phyloP scores from a whole-genome alignment of 768 basidiomycete genomes.

The Xerocomellus intermedius region DNA sequence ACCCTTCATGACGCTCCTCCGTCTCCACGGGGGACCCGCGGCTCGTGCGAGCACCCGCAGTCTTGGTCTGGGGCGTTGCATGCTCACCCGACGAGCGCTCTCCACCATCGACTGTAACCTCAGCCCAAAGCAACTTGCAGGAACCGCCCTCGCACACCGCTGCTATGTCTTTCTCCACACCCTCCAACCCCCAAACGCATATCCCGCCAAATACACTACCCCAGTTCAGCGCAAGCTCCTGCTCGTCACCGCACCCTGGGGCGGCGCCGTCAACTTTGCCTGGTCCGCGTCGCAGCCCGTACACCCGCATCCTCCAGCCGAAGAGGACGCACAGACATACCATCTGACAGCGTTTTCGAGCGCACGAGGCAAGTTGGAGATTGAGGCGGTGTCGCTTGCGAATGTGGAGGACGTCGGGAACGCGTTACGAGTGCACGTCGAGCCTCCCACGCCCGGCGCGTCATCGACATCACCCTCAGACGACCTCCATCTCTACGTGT shows the following conservation, averaged over 20 bases:
- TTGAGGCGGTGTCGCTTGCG: slow-evolving; percentile 46
- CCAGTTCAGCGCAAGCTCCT: slow-evolving; percentile 52
- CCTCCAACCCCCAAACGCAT: slow-evolving; percentile 44
- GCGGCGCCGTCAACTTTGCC: slow-evolving; percentile 60
- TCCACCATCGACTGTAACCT: slow-evolving; percentile 4
- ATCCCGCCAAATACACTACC: slow-evolving; percentile 47
- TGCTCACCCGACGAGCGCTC: not conserved
- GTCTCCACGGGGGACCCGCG: not conserved
- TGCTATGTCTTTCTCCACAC: slow-evolving; percentile 59
- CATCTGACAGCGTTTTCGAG: slow-evolving; percentile 53
- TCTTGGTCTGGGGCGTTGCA: not conserved
- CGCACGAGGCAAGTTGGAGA: slow-evolving; percentile 45
- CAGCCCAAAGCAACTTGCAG: slow-evolving; percentile 36
- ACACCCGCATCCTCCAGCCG: slow-evolving; percentile 6
- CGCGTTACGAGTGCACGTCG: slow-evolving; percentile 32
- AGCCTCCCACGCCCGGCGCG: slow-evolving; percentile 24
- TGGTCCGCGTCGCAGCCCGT: slow-evolving; percentile 40
- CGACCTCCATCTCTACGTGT: slow-evolving; percentile 57
- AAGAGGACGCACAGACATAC: slow-evolving; percentile 23
- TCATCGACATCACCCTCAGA: slow-evolving; percentile 11
- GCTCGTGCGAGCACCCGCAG: not conserved
- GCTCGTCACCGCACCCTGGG: slow-evolving; percentile 43
- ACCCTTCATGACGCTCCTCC: not conserved
- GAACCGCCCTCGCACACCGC: slow-evolving; percentile 51
- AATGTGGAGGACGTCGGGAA: slow-evolving; percentile 50